Conservation (phyloP, 1,139 yeast species). For the Yamadazyma blattariae region DNA sequence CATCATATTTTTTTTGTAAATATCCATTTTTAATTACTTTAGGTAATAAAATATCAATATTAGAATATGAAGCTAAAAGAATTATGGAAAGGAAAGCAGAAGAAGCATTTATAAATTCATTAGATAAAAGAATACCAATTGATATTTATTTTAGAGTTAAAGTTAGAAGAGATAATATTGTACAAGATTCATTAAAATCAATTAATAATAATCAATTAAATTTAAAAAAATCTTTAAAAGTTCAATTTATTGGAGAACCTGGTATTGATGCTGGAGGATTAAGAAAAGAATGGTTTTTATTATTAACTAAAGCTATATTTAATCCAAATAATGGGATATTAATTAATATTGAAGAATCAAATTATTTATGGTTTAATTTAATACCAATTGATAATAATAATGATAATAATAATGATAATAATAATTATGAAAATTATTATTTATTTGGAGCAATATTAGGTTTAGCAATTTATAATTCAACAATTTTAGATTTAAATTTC, state of each 20-base stretch:
- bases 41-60: conserved; percentile 75
- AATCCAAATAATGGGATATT: conserved; percentile 65
- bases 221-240: conserved; percentile 69
- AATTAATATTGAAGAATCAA: conserved; percentile 63
- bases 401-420: too few relatives aligned
- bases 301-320: conserved; percentile 68
- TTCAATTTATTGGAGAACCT: conserved; percentile 82
- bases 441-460: conserved; percentile 85
- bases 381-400: conserved; percentile 41
- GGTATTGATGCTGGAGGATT: conserved; percentile 96
- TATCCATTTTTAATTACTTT: conserved; percentile 80
- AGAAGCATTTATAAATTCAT: conserved; percentile 77
- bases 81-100: conserved; percentile 89
- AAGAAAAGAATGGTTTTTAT: conserved; percentile 86
- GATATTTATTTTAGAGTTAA: conserved; percentile 68
- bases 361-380: conserved; percentile 70
- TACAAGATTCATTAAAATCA: conserved; percentile 72
- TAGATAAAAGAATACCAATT: conserved; percentile 58
- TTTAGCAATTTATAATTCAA: conserved; percentile 85
- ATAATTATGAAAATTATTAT: conserved; percentile 55
- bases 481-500: conserved; percentile 74
- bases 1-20: conserved; percentile 64
- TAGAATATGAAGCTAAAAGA: conserved; percentile 79
- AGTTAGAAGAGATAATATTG: conserved; percentile 65
- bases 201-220: conserved; percentile 59